These are phyloP conservation scores for Paecilomyces dactylethromorphus DNA, from an alignment of 2,329 filamentous ascomycete genomes.

Conservation along the genomic window DNA sequence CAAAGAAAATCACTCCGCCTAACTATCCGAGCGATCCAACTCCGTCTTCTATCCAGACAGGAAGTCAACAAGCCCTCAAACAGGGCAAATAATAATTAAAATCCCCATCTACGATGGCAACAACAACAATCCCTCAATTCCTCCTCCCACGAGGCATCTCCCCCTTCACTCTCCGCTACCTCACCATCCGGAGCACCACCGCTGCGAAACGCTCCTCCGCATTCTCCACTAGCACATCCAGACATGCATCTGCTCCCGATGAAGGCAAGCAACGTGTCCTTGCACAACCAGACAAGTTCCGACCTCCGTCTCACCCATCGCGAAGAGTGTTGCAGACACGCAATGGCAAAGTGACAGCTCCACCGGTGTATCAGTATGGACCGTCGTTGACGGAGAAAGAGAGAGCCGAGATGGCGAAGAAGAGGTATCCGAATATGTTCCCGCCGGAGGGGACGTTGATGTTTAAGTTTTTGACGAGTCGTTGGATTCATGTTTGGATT, in stretches of 20 bases:
- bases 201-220: conserved; percentile 1
- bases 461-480: conserved; percentile 77
- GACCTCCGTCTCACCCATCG: conserved; percentile 81
- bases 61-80: not conserved
- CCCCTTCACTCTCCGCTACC: conserved; percentile 20
- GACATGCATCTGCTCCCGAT: conserved; percentile 1
- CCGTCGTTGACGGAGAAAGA: conserved; percentile 63
- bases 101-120: conserved; percentile 6
- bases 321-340: conserved; percentile 52
- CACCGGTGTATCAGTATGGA: conserved; percentile 64
- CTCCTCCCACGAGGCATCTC: conserved; percentile 55
- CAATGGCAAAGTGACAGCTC: conserved; percentile 15
- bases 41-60: not conserved
- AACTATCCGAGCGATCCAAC: not conserved
- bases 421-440: conserved; percentile 83
- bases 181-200: conserved; percentile 12
- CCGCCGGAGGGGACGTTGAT: conserved; percentile 74
- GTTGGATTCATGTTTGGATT: conserved; percentile 71
- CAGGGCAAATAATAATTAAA: not conserved
- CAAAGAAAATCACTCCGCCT: not conserved
- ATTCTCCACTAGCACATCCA: not conserved
- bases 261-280: conserved; percentile 60
- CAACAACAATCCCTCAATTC: conserved; percentile 54
- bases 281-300: conserved; percentile 82
- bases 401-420: conserved; percentile 57